Conservation (phyloP, 1,284 basidiomycete genomes). For the Erythrobasidium hasegawianum region DNA sequence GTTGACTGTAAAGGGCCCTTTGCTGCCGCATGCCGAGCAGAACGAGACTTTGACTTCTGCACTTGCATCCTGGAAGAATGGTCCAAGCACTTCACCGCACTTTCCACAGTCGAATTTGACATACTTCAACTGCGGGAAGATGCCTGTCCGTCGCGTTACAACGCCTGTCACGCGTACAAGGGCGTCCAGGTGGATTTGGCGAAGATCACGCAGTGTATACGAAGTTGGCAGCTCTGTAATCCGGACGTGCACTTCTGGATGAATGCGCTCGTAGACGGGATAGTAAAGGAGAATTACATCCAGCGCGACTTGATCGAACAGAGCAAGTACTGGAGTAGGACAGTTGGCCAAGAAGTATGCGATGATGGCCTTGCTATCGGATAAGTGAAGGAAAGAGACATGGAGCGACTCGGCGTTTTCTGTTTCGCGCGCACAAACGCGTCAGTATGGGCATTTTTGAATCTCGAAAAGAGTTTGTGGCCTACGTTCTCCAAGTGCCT, state of each 20-base stretch:
- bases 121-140: conserved; percentile 98
- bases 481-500: conserved; percentile 89
- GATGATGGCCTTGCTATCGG: conserved; percentile 84
- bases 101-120: conserved; percentile 97
- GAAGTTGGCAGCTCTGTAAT: conserved; percentile 89
- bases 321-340: conserved; percentile 83
- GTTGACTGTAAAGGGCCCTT: conserved; percentile 93
- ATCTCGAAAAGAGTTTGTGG: neutral
- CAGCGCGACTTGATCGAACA: conserved; percentile 94
- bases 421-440: conserved; percentile 47
- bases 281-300: conserved; percentile 93
- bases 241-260: conserved; percentile 95
- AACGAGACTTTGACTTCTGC: conserved; percentile 91
- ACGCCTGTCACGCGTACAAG: conserved; percentile 94
- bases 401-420: conserved; percentile 97
- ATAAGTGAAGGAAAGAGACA: conserved; percentile 89
- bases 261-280: conserved; percentile 92
- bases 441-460: neutral
- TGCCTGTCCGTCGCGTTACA: conserved; percentile 92
- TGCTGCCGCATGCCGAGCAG: conserved; percentile 87
- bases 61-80: conserved; percentile 95
- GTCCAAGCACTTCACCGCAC: conserved; percentile 86
- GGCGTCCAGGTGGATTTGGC: conserved; percentile 87
- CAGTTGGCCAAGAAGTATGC: conserved; percentile 97
- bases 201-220: conserved; percentile 85